These are phyloP conservation scores for Crataegus laevigata DNA, from an alignment of 306 rosid species.

Conservation along the genomic window DNA sequence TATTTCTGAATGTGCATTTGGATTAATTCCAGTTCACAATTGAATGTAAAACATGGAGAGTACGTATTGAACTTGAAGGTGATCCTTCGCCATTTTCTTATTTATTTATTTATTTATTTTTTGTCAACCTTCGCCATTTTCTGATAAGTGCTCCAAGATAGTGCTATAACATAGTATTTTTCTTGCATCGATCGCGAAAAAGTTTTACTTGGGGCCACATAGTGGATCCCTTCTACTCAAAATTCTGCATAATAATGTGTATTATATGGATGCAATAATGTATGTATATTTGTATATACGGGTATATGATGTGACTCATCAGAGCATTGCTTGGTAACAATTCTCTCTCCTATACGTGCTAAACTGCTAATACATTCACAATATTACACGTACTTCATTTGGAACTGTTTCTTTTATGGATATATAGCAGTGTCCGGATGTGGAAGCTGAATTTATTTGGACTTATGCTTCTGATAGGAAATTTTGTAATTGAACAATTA, in stretches of 20 bases:
- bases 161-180: conserved; percentile 15
- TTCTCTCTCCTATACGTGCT: neutral
- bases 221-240: neutral
- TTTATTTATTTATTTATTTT: too few relatives aligned
- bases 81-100: conserved; percentile 20
- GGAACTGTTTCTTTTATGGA: neutral
- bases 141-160: conserved; percentile 22
- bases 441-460: neutral
- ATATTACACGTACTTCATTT: neutral
- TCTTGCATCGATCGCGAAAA: neutral
- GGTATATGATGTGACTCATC: neutral
- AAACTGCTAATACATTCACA: neutral
- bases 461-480: neutral
- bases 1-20: neutral
- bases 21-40: neutral
- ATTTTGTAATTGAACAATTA: neutral
- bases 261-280: neutral
- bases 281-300: neutral
- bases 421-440: neutral
- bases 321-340: neutral
- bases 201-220: neutral
- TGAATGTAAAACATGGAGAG: neutral
- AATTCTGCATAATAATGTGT: neutral
- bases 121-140: conserved; percentile 27
- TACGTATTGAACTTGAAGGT: neutral